Base-by-base conservation (phyloP, 2,329 filamentous ascomycete genomes). In the Atkinsonella hypoxylon region DNA sequence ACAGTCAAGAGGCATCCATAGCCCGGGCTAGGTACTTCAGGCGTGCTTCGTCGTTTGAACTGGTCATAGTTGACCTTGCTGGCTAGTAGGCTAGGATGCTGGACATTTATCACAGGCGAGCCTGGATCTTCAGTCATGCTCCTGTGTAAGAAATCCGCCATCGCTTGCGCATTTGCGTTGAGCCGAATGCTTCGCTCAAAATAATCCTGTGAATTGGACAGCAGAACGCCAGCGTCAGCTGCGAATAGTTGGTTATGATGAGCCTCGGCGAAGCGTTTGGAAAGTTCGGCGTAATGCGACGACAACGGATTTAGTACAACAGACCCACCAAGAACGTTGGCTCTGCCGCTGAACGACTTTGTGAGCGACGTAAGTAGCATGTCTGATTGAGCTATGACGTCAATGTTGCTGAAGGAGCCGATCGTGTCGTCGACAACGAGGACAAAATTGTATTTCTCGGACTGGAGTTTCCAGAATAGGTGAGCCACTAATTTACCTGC, bases 271-370 rank as follows among this genome's bases (percentile, higher is more conserved):
- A 61, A 50, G 56, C 63, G 32, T 59, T 62, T 11, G 36, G 54
- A 49, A 10, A 79, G 62, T 18, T 59, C 51, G 2, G 53, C 6
- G 57, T 77, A 72, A 49, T 68, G 62, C 2, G 59, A 54, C 0
- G 71, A 75, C 3, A 66, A 57, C 0, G 75, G 75, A 57, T 76
- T 77, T 40, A 80, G 64, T 40, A 73, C 67, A 17, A 70, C 56
- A 47, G 70, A 72, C n/a, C 73, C 78, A 34, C 66, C 76, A 66
- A 81, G 73, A 45, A 76, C 72, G 56, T 82, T 70, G 20, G 76
- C 70, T 53, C 72, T 72, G 15, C 79, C 79, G 53, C 66, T 77
- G 58, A 83, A 81, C 1, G 70, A 70, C 61, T 82, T 82, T n/a
- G 77, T 81, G 15, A 81, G 65, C 22, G 71, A 75, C 0, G 73